Evolutionary conservation across 352 stramenopile species (phyloP).

Genomic region (Pythium apleroticum): DNA sequence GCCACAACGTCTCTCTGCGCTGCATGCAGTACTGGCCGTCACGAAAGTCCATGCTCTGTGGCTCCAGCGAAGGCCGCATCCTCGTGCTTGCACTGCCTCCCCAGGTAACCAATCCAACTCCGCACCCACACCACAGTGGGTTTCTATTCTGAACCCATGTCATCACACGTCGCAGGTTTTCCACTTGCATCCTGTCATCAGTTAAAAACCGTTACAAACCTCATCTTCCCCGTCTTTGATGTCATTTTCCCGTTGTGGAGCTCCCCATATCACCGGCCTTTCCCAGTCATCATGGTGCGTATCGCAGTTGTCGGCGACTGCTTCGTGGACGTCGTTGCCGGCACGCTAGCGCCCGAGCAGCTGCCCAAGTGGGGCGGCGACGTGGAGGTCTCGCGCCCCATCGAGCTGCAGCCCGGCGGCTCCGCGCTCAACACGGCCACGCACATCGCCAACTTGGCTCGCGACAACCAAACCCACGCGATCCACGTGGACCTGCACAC

Average conservation of each 20-base stretch:
- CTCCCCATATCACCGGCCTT: background rate
- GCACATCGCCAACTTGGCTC: conserved; percentile 63
- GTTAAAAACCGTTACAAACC: conserved; percentile 5
- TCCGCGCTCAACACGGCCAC: conserved; percentile 85
- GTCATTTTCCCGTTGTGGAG: background rate
- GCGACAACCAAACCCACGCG: conserved; percentile 24
- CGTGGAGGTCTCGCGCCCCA: conserved; percentile 62
- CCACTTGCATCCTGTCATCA: background rate
- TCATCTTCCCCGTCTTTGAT: background rate
- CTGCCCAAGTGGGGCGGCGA: conserved; percentile 80
- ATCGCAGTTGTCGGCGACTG: conserved; percentile 27
- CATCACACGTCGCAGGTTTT: conserved; percentile 8
- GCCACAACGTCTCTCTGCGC: conserved; percentile 14
- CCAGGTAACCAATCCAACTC: no score
- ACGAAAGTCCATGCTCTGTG: conserved; percentile 15
- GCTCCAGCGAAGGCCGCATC: conserved; percentile 23
- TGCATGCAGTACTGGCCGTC: conserved; percentile 28
- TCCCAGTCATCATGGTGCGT: background rate
- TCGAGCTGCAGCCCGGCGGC: conserved; percentile 75
- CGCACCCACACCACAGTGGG: background rate
- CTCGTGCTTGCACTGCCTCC: conserved; percentile 19
- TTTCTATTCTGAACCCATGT: background rate
- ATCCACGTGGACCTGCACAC: conserved; percentile 59
- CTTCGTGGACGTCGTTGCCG: conserved; percentile 67
- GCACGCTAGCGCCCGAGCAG: conserved; percentile 58